Evolutionary conservation across 805 yeast species (phyloP).

Genomic region (Blastobotrys muscicola): DNA sequence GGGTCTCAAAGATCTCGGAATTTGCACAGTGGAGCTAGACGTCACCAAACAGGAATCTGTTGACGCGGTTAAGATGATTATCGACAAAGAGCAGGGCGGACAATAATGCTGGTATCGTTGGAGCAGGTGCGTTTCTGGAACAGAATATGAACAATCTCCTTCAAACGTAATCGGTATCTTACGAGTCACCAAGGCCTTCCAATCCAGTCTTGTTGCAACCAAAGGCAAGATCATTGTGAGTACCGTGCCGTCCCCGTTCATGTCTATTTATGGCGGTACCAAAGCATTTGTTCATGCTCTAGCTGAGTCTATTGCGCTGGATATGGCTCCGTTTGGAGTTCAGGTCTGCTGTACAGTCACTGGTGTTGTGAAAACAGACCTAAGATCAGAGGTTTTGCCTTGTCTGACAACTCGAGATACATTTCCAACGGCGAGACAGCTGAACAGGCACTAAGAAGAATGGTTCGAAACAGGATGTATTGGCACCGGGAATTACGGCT

Average conservation of each 20-base stretch:
- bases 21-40: slow-evolving; percentile 45
- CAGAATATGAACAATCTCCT: slow-evolving; percentile 43
- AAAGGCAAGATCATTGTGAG: slow-evolving; percentile 65
- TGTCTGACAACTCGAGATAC: slow-evolving; percentile 42
- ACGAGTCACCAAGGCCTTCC: slow-evolving; percentile 49
- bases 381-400: slow-evolving; percentile 54
- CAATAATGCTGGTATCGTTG: slow-evolving; percentile 75
- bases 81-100: slow-evolving; percentile 34
- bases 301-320: slow-evolving; percentile 47
- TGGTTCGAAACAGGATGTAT: no score
- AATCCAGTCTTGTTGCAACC: slow-evolving; percentile 48
- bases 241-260: slow-evolving; percentile 59
- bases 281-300: slow-evolving; percentile 73
- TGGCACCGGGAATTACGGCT: no score
- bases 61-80: slow-evolving; percentile 31
- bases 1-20: slow-evolving; percentile 34
- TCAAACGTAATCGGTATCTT: slow-evolving; percentile 63
- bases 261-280: slow-evolving; percentile 52
- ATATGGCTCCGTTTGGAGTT: slow-evolving; percentile 60
- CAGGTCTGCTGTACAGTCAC: slow-evolving; percentile 60
- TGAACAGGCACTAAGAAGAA: no score
- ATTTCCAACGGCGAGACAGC: no score
- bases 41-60: slow-evolving; percentile 43
- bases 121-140: slow-evolving; percentile 63
- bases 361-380: slow-evolving; percentile 65